These are phyloP conservation scores for Aureobasidium pullulans DNA, from an alignment of 2,329 filamentous ascomycete genomes.

Conservation along the genomic window DNA sequence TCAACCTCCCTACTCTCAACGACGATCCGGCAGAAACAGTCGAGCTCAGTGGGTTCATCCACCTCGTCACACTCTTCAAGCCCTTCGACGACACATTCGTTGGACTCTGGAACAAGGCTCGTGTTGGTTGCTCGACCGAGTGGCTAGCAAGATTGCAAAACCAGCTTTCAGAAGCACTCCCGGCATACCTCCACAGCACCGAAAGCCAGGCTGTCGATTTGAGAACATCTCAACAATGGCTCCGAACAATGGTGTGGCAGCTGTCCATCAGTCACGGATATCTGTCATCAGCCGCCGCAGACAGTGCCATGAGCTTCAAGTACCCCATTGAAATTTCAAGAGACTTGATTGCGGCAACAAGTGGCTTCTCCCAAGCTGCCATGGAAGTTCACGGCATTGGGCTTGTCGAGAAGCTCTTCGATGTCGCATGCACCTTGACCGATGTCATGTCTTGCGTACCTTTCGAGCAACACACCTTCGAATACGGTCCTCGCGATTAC, in stretches of 20 bases:
- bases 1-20: slow-evolving; percentile 44
- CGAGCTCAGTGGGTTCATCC: slow-evolving; percentile 52
- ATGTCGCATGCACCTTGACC: slow-evolving; percentile 64
- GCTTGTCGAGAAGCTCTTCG: slow-evolving; percentile 73
- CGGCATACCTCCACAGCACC: slow-evolving; percentile 50
- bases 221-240: slow-evolving; percentile 63
- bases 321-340: slow-evolving; percentile 57
- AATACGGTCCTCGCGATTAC: slow-evolving; percentile 62
- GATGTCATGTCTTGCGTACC: slow-evolving; percentile 62
- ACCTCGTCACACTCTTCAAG: slow-evolving; percentile 54
- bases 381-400: slow-evolving; percentile 70
- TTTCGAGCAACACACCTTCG: slow-evolving; percentile 51
- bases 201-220: slow-evolving; percentile 64
- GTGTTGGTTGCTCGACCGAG: slow-evolving; percentile 36
- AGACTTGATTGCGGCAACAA: slow-evolving; percentile 55
- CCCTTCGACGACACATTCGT: slow-evolving; percentile 59
- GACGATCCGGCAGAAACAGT: slow-evolving; percentile 47
- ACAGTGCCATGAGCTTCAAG: slow-evolving; percentile 54
- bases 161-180: slow-evolving; percentile 46
- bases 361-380: slow-evolving; percentile 62
- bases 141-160: slow-evolving; percentile 43
- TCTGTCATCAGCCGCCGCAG: slow-evolving; percentile 47
- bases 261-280: slow-evolving; percentile 59
- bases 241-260: slow-evolving; percentile 65
- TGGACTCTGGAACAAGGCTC: slow-evolving; percentile 56